Evolutionary conservation across 805 yeast genomes (phyloP).

Genomic region (Monosporozyma servazzii): DNA sequence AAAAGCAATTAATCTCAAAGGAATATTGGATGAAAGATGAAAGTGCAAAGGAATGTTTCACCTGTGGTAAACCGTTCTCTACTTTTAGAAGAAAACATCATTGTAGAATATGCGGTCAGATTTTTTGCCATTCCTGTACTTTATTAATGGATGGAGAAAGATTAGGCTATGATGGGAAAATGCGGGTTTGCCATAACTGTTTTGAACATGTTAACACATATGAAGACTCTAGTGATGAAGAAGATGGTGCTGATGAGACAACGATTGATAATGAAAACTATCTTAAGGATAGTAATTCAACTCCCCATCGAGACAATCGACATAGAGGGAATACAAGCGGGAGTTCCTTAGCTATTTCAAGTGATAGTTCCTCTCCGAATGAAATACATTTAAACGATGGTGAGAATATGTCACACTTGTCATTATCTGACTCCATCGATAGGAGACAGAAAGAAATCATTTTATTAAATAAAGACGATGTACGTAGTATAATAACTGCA

Average conservation of each 20-base stretch:
- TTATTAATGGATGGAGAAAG: constrained; percentile 55
- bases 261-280: background rate
- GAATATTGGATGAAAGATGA: constrained; percentile 97
- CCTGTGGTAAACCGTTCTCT: constrained; percentile 70
- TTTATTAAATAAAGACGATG: constrained; percentile 26
- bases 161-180: constrained; percentile 55
- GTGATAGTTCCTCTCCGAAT: background rate
- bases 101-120: constrained; percentile 93
- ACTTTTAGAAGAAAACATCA: constrained; percentile 90
- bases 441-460: constrained; percentile 15
- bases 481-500: constrained; percentile 27
- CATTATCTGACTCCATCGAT: background rate
- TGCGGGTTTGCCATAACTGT: constrained; percentile 74
- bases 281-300: background rate
- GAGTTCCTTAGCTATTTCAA: background rate
- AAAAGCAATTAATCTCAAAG: constrained; percentile 32
- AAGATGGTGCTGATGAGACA: constrained; percentile 3
- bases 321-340: background rate
- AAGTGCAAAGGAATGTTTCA: constrained; percentile 77
- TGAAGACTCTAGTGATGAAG: constrained; percentile 66
- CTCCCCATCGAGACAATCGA: background rate
- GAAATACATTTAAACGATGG: background rate
- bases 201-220: constrained; percentile 51
- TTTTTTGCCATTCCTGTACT: constrained; percentile 81
- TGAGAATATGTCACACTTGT: constrained; percentile 1